Conservation (phyloP, 768 basidiomycete genomes). For the Naematelia aurantialba region DNA sequence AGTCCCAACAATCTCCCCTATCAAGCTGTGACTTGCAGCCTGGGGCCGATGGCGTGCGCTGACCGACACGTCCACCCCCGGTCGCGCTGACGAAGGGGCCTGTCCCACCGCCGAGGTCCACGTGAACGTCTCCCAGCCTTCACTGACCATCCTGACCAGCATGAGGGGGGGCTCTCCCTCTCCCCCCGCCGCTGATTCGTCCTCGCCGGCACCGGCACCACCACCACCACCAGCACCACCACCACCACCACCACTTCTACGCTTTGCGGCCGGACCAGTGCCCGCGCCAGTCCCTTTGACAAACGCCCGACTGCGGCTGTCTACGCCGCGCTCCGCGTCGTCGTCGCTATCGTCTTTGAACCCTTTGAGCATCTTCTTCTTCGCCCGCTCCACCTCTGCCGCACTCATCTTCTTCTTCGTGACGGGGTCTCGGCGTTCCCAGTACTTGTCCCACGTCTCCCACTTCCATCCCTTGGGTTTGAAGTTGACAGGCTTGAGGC, state of each 20-base stretch:
- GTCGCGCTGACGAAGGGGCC: no score
- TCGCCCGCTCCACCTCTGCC: not conserved
- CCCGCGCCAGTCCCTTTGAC: not conserved
- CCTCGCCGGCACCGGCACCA: no score
- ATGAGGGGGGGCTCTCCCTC: constrained; percentile 25
- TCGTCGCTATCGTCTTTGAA: not conserved
- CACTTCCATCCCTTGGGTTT: not conserved
- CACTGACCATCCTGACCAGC: constrained; percentile 36
- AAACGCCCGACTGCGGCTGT: not conserved
- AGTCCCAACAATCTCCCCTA: not conserved
- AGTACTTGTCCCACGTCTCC: not conserved
- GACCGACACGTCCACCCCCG: no score
- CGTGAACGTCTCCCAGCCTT: constrained; percentile 28
- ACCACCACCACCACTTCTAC: no score
- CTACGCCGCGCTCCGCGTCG: no score
- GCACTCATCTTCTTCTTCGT: not conserved
- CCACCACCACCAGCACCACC: no score
- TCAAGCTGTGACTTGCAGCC: no score
- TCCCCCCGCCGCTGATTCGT: not conserved
- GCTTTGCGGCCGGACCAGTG: no score
- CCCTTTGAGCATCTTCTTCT: not conserved
- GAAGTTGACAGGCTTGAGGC: not conserved
- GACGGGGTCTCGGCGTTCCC: not conserved
- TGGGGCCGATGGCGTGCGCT: no score
- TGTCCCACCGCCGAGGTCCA: constrained; percentile 14